Conservation (phyloP, 2,329 filamentous ascomycete genomes). For the Epicoccum sorghinum region DNA sequence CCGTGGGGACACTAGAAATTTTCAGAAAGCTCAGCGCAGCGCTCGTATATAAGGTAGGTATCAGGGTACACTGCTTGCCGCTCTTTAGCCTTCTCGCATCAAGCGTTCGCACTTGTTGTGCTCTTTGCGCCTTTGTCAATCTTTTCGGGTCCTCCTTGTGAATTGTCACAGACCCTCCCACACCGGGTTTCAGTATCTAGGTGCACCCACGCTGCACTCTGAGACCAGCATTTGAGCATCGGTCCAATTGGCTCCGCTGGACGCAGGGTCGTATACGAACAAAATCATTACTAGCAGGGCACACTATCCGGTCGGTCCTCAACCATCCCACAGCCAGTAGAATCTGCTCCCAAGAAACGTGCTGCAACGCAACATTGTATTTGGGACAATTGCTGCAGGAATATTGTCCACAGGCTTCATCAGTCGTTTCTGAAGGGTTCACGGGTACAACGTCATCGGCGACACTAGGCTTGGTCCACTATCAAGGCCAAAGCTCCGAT, state of each 20-base stretch:
- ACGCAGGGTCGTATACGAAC: constrained; percentile 1
- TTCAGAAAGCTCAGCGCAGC: constrained; percentile 21
- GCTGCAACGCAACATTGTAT: constrained; percentile 18
- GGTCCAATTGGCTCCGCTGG: neutral
- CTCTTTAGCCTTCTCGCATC: constrained; percentile 7
- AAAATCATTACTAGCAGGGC: constrained; percentile 21
- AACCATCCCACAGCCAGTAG: constrained; percentile 25
- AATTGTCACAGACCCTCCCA: neutral
- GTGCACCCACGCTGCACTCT: constrained; percentile 7
- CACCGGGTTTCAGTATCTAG: neutral
- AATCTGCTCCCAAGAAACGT: constrained; percentile 23
- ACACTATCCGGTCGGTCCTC: constrained; percentile 13
- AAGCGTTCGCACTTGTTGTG: constrained; percentile 14
- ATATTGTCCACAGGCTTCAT: constrained; percentile 5
- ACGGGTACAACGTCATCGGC: constrained; percentile 15
- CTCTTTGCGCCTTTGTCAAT: constrained; percentile 8
- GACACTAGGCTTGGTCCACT: constrained; percentile 13
- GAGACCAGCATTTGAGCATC: constrained; percentile 2
- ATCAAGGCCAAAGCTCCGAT: neutral
- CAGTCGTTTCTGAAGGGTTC: neutral
- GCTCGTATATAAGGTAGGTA: constrained; percentile 26
- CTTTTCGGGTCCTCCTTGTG: constrained; percentile 3
- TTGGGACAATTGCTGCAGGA: constrained; percentile 6
- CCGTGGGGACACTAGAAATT: constrained; percentile 29
- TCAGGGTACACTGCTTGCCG: neutral